A percentile compares a stretch with the other conserved stretches of the same genome.
phyloP scores from a whole-genome alignment of 2,329 filamentous ascomycete genomes.

The Fusarium mexicanum region DNA sequence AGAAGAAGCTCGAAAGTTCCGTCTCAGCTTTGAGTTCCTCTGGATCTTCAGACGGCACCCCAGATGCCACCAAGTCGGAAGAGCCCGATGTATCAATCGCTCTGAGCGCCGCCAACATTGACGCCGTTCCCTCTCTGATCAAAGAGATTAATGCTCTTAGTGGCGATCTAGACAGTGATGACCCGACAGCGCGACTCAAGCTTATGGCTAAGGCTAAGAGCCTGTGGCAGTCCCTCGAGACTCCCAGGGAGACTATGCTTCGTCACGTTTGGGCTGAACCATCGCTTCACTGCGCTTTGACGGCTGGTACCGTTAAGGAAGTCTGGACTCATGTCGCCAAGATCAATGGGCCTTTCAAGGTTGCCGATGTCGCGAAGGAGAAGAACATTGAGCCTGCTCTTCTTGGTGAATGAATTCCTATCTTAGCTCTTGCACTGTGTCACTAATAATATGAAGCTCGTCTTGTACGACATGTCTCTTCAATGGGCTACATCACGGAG shows the following conservation, averaged over 20 bases:
- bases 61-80: neutral
- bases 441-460: constrained; percentile 25
- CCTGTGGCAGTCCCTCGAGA: constrained; percentile 52
- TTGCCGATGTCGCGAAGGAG: constrained; percentile 44
- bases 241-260: constrained; percentile 59
- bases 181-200: constrained; percentile 40
- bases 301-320: constrained; percentile 48
- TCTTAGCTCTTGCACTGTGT: accelerated
- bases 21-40: neutral
- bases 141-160: constrained; percentile 13
- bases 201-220: constrained; percentile 49
- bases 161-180: neutral
- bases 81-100: constrained; percentile 19
- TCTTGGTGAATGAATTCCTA: neutral
- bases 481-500: constrained; percentile 54
- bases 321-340: constrained; percentile 49
- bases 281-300: constrained; percentile 40
- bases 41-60: neutral
- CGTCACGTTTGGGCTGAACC: constrained; percentile 57
- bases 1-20: neutral
- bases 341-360: constrained; percentile 45
- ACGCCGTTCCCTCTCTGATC: constrained; percentile 20
- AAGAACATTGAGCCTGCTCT: constrained; percentile 12
- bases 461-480: constrained; percentile 50
- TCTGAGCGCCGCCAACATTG: constrained; percentile 14